Evolutionary conservation across 2,329 filamentous ascomycete genomes (phyloP).

Genomic region (Cryphonectria parasitica): DNA sequence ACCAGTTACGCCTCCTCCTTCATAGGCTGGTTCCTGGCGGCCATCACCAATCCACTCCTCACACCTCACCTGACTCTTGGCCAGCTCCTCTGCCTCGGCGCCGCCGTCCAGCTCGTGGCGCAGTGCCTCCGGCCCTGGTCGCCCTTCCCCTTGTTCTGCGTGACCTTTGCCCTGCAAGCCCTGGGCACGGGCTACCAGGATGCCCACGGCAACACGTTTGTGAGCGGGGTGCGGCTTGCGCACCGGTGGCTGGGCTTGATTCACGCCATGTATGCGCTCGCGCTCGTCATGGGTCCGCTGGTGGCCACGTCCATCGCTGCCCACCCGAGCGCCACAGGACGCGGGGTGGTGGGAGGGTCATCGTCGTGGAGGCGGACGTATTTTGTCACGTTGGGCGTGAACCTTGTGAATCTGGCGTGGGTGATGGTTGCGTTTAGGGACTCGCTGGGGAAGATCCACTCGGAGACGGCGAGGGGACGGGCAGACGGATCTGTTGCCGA

Average conservation of each 20-base stretch:
- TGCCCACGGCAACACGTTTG: slow-evolving; percentile 65
- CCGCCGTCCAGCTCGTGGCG: slow-evolving; percentile 56
- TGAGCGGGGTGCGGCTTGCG: slow-evolving; percentile 51
- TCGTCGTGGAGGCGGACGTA: slow-evolving; percentile 57
- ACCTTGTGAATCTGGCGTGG: slow-evolving; percentile 52
- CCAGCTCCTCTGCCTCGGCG: slow-evolving; percentile 59
- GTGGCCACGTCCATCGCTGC: slow-evolving; percentile 56
- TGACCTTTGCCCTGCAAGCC: slow-evolving; percentile 61
- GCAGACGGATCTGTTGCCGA: slow-evolving; percentile 3
- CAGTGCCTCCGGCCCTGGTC: slow-evolving; percentile 60
- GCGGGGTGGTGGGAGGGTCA: background rate
- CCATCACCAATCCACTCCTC: slow-evolving; percentile 58
- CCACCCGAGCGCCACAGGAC: slow-evolving; percentile 26
- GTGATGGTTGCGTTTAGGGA: slow-evolving; percentile 56
- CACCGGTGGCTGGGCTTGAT: slow-evolving; percentile 67
- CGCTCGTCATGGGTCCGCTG: slow-evolving; percentile 61
- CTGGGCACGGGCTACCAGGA: slow-evolving; percentile 67
- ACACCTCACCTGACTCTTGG: slow-evolving; percentile 58
- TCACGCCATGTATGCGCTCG: slow-evolving; percentile 64
- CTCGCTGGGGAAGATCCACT: slow-evolving; percentile 40
- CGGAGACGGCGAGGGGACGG: slow-evolving; percentile 12
- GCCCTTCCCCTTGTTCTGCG: slow-evolving; percentile 58
- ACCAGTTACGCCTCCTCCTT: slow-evolving; percentile 60
- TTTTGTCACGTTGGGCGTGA: slow-evolving; percentile 55
- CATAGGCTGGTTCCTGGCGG: slow-evolving; percentile 62